Percentiles rank a stretch among this genome's conserved stretches.
phyloP scores from a whole-genome alignment of 768 basidiomycete species.

The Trametes villosa region DNA sequence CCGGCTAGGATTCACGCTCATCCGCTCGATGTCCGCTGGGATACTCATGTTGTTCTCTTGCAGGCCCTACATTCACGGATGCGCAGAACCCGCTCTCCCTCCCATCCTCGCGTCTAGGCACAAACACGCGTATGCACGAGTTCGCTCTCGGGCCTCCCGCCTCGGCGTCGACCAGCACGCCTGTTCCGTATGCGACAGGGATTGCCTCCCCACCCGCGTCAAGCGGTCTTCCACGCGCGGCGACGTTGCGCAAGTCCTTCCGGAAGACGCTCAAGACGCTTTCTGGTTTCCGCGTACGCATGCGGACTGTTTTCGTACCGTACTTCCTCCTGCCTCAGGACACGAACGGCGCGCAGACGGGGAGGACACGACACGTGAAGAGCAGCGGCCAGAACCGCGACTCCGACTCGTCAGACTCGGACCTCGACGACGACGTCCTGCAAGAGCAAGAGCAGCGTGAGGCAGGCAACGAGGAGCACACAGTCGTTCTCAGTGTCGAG shows the following conservation, averaged over 20 bases:
- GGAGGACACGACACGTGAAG: neutral
- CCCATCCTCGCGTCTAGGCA: constrained; percentile 74
- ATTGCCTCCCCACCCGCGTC: constrained; percentile 1
- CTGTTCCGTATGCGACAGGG: constrained; percentile 55
- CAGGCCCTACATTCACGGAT: constrained; percentile 51
- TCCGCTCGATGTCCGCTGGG: no score
- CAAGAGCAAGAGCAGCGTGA: constrained; percentile 46
- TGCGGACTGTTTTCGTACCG: constrained; percentile 94
- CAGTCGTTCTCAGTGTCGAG: constrained; percentile 90
- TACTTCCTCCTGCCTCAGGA: constrained; percentile 68
- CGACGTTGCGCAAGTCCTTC: constrained; percentile 85
- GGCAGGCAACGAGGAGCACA: constrained; percentile 80
- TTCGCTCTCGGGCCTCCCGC: constrained; percentile 65
- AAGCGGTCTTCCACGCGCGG: constrained; percentile 27
- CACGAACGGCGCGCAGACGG: constrained; percentile 2
- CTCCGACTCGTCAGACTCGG: constrained; percentile 26
- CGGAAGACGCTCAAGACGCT: constrained; percentile 77
- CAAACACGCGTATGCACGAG: constrained; percentile 61
- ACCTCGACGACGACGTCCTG: constrained; percentile 53
- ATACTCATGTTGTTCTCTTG: no score
- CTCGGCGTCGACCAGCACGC: constrained; percentile 48
- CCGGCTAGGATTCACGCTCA: constrained; percentile 16
- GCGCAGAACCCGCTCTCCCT: constrained; percentile 46
- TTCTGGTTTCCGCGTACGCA: constrained; percentile 86
- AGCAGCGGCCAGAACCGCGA: neutral